phyloP scores from a whole-genome alignment of 768 basidiomycete species.

The Ramaria sp. region DNA sequence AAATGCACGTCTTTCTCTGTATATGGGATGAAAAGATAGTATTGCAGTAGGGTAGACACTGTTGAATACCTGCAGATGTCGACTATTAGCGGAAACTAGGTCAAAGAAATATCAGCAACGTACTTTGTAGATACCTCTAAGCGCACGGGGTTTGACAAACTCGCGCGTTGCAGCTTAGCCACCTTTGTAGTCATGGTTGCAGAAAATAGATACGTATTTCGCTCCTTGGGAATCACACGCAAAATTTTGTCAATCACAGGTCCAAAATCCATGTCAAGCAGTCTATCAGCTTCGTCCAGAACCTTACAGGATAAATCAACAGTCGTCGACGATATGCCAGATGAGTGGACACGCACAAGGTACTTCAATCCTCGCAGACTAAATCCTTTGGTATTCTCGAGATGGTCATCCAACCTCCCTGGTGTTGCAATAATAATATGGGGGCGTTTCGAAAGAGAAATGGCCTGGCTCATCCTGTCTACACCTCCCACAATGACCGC shows the following conservation, averaged over 20 bases:
- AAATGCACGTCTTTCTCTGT: conserved; percentile 88
- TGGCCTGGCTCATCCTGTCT: conserved; percentile 82
- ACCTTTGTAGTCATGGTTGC: conserved; percentile 99
- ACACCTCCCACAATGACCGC: conserved; percentile 92
- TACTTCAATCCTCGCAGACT: conserved; percentile 78
- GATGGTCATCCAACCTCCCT: conserved; percentile 83
- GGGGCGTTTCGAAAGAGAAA: conserved; percentile 87
- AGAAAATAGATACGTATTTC: conserved; percentile 93
- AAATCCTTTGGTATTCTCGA: conserved; percentile 97
- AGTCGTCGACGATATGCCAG: neutral
- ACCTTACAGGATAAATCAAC: conserved; percentile 42
- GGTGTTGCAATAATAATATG: conserved; percentile 95
- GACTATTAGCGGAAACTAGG: neutral
- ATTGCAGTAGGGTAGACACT: conserved; percentile 88
- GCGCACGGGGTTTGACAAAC: conserved; percentile 84
- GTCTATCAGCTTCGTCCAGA: conserved; percentile 93
- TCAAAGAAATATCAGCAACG: conserved; percentile 16
- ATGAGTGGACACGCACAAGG: conserved; percentile 38
- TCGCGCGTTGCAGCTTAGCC: conserved; percentile 89
- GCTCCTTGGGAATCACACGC: conserved; percentile 87
- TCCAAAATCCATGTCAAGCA: conserved; percentile 95
- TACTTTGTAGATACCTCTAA: conserved; percentile 92
- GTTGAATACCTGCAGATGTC: conserved; percentile 72
- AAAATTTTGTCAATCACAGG: conserved; percentile 93
- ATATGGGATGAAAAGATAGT: conserved; percentile 89